These are phyloP conservation scores for Pisolithus sp. DNA, from an alignment of 768 basidiomycete genomes.

Conservation along the genomic window DNA sequence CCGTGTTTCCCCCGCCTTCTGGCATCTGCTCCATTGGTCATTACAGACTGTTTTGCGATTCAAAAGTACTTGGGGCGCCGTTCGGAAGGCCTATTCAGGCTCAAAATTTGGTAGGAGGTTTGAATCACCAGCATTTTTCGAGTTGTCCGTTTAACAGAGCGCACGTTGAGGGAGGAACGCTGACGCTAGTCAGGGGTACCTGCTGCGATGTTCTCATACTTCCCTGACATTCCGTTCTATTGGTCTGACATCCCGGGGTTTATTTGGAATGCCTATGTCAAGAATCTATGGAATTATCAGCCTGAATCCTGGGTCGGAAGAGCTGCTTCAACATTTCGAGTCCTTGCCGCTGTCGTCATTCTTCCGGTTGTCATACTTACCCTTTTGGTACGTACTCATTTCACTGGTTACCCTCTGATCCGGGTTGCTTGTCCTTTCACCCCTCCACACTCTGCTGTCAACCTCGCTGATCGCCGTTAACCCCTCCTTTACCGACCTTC, in stretches of 20 bases:
- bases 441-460: not conserved
- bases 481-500: slow-evolving; percentile 1
- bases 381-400: slow-evolving; percentile 47
- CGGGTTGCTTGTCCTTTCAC: not conserved
- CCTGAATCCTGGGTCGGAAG: slow-evolving; percentile 62
- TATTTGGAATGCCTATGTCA: slow-evolving; percentile 56
- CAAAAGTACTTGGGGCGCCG: not conserved
- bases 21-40: not conserved
- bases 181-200: not conserved
- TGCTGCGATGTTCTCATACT: not conserved
- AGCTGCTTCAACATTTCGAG: slow-evolving; percentile 55
- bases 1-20: not conserved
- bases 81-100: not conserved
- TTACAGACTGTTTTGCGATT: not conserved
- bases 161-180: not conserved
- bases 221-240: slow-evolving; percentile 9
- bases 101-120: too few species aligned
- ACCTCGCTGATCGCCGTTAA: slow-evolving; percentile 3
- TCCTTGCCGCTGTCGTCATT: slow-evolving; percentile 50
- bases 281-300: slow-evolving; percentile 59
- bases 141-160: too few species aligned
- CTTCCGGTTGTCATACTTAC: slow-evolving; percentile 53
- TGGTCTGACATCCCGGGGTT: slow-evolving; percentile 32
- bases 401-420: slow-evolving; percentile 8
- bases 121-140: too few species aligned